Conservation (phyloP, 1,284 basidiomycete genomes). For the Cutaneotrichosporon daszewskae region DNA sequence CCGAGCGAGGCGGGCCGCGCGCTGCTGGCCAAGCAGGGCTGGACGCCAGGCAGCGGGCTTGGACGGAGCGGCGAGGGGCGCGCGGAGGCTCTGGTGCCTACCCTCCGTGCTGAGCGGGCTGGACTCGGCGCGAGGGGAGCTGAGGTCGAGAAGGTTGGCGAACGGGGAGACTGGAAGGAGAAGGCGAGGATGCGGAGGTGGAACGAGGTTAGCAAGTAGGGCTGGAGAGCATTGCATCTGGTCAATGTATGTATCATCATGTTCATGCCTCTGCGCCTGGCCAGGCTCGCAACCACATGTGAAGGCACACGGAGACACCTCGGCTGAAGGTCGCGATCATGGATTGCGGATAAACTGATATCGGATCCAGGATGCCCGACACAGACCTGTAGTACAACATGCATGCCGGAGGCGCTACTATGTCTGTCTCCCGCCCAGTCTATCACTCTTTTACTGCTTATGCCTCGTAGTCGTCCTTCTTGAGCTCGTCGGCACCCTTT, state of each 20-base stretch:
- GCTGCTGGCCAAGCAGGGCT: conserved; percentile 37
- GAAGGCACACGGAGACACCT: not conserved
- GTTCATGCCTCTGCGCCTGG: no score
- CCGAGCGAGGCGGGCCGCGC: conserved; percentile 16
- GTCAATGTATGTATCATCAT: not conserved
- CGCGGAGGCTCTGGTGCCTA: conserved; percentile 25
- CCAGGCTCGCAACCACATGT: no score
- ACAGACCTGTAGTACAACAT: conserved; percentile 23
- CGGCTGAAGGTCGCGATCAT: not conserved
- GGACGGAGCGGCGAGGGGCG: conserved; percentile 30
- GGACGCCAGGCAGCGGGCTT: conserved; percentile 34
- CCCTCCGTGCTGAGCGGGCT: conserved; percentile 24
- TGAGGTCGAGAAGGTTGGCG: conserved; percentile 4
- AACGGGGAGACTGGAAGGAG: conserved; percentile 30
- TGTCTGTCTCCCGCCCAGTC: not conserved
- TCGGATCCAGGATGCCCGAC: no score
- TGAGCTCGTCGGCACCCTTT: conserved; percentile 53
- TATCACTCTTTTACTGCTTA: conserved; percentile 4
- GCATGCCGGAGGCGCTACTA: conserved; percentile 7
- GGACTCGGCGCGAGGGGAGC: conserved; percentile 31
- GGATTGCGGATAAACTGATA: not conserved
- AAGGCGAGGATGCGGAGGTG: conserved; percentile 30
- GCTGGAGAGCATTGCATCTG: not conserved
- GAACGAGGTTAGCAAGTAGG: conserved; percentile 18
- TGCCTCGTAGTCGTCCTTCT: conserved; percentile 18